Evolutionary conservation across 192 early-diverging fungal genomes (phyloP).

Genomic region (Lunasporangiospora selenospora): DNA sequence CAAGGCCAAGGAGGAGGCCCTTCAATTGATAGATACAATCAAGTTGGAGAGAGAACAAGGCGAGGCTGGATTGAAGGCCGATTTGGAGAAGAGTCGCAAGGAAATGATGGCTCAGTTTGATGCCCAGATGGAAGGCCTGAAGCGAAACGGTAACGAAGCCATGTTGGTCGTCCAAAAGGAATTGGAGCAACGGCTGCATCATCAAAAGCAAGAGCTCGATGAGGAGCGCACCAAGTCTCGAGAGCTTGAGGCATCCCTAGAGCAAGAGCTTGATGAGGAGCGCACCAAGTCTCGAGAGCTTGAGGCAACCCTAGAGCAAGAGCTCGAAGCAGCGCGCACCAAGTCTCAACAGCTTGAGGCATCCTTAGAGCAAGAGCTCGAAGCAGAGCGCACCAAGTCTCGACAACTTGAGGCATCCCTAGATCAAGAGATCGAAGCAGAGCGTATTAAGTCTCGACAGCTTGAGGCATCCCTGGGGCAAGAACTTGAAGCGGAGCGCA

Average conservation of each 20-base stretch:
- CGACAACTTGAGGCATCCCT: too few relatives aligned
- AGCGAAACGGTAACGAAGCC: conserved; percentile 16
- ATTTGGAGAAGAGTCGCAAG: conserved; percentile 1
- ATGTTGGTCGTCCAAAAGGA: conserved; percentile 14
- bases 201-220: conserved; percentile 14
- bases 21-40: conserved; percentile 6
- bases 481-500: conserved; percentile 3
- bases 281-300: conserved; percentile 12
- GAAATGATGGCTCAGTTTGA: too few relatives aligned
- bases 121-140: conserved; percentile 8
- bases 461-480: too few relatives aligned
- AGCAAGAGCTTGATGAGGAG: too few relatives aligned
- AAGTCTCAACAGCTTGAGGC: too few relatives aligned
- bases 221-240: conserved; percentile 7
- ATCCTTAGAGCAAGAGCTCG: too few relatives aligned
- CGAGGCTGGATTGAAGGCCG: not conserved
- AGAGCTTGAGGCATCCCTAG: conserved; percentile 12
- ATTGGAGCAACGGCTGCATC: conserved; percentile 2
- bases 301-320: too few relatives aligned
- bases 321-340: too few relatives aligned
- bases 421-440: too few relatives aligned
- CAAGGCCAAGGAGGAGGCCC: conserved; percentile 12
- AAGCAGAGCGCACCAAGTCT: too few relatives aligned
- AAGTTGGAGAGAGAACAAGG: conserved; percentile 4
- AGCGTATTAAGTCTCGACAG: too few relatives aligned